Base-by-base conservation (phyloP, 2,329 filamentous ascomycete genomes). In the Eutypella sp. region DNA sequence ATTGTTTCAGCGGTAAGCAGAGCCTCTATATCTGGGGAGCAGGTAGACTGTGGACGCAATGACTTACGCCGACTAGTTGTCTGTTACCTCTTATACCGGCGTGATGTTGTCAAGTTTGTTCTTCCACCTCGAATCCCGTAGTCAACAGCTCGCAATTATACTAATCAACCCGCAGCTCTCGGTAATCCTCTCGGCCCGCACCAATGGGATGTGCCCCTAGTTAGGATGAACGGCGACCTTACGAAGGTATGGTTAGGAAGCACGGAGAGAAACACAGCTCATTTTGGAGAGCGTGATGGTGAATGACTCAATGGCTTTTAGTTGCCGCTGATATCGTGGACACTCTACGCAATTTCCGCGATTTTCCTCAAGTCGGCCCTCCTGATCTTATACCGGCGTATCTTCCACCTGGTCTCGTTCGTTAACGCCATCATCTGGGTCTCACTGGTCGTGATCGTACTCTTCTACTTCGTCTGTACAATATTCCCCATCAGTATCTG, bases 151-250 rank as follows among this genome's bases (percentile, higher is more conserved):
- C n/a, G n/a, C n/a, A n/a, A n/a, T n/a, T n/a, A n/a, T 40, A 40
- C 31, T 53, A 54, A 47, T 13, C 53, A 47, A 7, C 13, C 13
- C 25, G 7, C 25, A 57, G 55, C 51, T 19, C 48, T 53, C 10
- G 47, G 46, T 13, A 15, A 42, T 16, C 47, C 50, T 5, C 36
- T 56, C 0, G 53, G 53, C 6, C 50, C 41, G 5, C 55, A 57
- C 44, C 52, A 57, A 42, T 57, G 55, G 55, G 33, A 57, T 24
- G 50, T 56, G 4, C 50, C 46, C 36, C 41, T 53, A 15, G 51
- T 47, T 9, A 23, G 47, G 25, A 44, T 51, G 25, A 40, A 50
- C 16, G 40, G 37, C 5, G 46, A 40, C 10, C 44, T 53, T 23
- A 31, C 50, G 24, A 41, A 45, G 41, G 55, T 56, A 47, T 31